These are phyloP conservation scores for Starmerella tilneyi DNA, from an alignment of 805 yeast species.

Conservation along the genomic window DNA sequence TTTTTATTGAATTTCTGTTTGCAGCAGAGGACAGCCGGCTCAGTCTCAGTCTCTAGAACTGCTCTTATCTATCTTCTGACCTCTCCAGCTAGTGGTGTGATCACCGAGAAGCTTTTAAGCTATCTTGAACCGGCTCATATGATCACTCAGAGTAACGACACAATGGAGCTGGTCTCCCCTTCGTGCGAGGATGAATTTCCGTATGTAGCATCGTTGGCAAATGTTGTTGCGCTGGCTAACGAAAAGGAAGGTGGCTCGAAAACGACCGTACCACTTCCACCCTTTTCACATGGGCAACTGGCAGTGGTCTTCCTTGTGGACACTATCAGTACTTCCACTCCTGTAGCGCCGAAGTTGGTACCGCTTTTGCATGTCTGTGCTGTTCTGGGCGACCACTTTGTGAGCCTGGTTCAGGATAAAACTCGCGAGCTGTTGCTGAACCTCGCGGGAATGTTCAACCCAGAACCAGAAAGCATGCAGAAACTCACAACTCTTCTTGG, in stretches of 20 bases:
- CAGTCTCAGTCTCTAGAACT: conserved; percentile 72
- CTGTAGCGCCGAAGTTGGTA: conserved; percentile 52
- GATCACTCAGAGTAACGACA: conserved; percentile 36
- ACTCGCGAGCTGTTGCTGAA: conserved; percentile 68
- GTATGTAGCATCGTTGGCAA: conserved; percentile 63
- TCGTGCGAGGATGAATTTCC: conserved; percentile 40
- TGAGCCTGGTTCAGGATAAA: conserved; percentile 71
- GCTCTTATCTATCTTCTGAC: conserved; percentile 58
- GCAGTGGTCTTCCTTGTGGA: conserved; percentile 81
- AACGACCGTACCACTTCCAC: conserved; percentile 33
- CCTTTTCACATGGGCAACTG: conserved; percentile 78
- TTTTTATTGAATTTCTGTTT: conserved; percentile 60
- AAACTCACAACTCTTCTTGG: conserved; percentile 51
- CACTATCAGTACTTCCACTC: conserved; percentile 53
- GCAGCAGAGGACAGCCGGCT: conserved; percentile 55
- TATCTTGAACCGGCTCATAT: conserved; percentile 75
- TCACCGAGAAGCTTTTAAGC: conserved; percentile 50
- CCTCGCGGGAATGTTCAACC: conserved; percentile 33
- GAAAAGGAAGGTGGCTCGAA: conserved; percentile 31
- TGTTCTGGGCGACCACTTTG: conserved; percentile 78
- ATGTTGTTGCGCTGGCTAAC: conserved; percentile 43
- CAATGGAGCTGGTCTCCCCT: conserved; percentile 13
- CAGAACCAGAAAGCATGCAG: conserved; percentile 36
- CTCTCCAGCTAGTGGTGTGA: conserved; percentile 43
- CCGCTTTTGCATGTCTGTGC: conserved; percentile 67